These are phyloP conservation scores for Cicer cuneatum DNA, from an alignment of 306 rosid species.

Conservation along the genomic window DNA sequence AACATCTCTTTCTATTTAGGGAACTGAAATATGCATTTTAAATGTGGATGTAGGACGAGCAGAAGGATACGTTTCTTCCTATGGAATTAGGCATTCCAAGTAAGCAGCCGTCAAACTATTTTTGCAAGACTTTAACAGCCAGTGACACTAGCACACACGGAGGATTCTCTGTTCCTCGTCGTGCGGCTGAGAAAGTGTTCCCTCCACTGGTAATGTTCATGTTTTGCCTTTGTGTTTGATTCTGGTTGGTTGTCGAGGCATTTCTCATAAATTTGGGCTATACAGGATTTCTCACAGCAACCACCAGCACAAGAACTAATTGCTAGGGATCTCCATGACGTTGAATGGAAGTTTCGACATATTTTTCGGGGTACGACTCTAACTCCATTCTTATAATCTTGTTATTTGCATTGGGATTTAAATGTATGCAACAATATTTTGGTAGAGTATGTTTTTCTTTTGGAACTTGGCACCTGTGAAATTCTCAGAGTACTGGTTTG, in stretches of 20 bases:
- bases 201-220: conserved; percentile 75
- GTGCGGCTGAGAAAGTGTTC: conserved; percentile 94
- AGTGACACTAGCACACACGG: conserved; percentile 97
- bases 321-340: conserved; percentile 94
- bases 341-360: conserved; percentile 92
- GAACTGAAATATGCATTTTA: conserved; percentile 26
- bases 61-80: conserved; percentile 91
- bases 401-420: background rate
- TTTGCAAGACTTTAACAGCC: conserved; percentile 94
- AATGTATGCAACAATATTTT: background rate
- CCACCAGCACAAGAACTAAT: conserved; percentile 94
- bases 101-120: conserved; percentile 91
- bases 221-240: conserved; percentile 32
- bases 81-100: conserved; percentile 91
- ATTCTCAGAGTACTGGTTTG: conserved; percentile 1
- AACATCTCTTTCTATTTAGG: conserved; percentile 7
- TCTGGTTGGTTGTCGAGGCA: conserved; percentile 37
- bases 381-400: conserved; percentile 3
- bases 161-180: conserved; percentile 98
- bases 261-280: conserved; percentile 41
- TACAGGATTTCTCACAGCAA: conserved; percentile 84
- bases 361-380: conserved; percentile 73
- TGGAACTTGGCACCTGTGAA: background rate
- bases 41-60: conserved; percentile 69
- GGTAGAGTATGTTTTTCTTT: conserved; percentile 15